Evolutionary conservation across 257 asterid species (phyloP).

Genomic region (Buddleja alternifolia): DNA sequence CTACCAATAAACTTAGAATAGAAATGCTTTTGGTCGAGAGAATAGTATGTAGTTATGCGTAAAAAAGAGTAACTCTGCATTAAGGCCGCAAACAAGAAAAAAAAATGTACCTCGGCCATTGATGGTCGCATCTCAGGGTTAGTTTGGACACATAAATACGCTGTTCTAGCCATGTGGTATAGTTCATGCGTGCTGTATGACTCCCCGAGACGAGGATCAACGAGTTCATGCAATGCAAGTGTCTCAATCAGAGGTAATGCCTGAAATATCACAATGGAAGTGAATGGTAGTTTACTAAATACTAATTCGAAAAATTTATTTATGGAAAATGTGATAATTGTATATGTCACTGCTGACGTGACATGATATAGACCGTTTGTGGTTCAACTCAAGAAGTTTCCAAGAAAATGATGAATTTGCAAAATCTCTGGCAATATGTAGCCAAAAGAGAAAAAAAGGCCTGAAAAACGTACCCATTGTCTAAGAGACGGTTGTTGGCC

Average conservation of each 20-base stretch:
- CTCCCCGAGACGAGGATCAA: conserved; percentile 68
- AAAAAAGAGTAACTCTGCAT: background rate
- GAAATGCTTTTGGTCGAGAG: too few relatives aligned
- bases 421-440: conserved; percentile 3
- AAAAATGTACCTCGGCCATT: conserved; percentile 63
- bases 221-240: conserved; percentile 75
- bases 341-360: too few relatives aligned
- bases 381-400: too few relatives aligned
- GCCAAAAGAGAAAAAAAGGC: too few relatives aligned
- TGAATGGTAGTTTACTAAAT: too few relatives aligned
- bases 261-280: conserved; percentile 37
- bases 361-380: too few relatives aligned
- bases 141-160: conserved; percentile 67
- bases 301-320: too few relatives aligned
- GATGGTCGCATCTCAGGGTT: conserved; percentile 78
- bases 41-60: background rate
- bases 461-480: conserved; percentile 58
- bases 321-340: too few relatives aligned
- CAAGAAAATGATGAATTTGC: conserved; percentile 1
- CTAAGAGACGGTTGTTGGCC: conserved; percentile 56
- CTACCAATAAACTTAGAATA: too few relatives aligned
- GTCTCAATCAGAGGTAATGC: conserved; percentile 62
- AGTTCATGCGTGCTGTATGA: conserved; percentile 66
- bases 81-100: background rate
- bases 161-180: conserved; percentile 76